These are phyloP conservation scores for Russula virescens DNA, from an alignment of 768 basidiomycete genomes.

Conservation along the genomic window DNA sequence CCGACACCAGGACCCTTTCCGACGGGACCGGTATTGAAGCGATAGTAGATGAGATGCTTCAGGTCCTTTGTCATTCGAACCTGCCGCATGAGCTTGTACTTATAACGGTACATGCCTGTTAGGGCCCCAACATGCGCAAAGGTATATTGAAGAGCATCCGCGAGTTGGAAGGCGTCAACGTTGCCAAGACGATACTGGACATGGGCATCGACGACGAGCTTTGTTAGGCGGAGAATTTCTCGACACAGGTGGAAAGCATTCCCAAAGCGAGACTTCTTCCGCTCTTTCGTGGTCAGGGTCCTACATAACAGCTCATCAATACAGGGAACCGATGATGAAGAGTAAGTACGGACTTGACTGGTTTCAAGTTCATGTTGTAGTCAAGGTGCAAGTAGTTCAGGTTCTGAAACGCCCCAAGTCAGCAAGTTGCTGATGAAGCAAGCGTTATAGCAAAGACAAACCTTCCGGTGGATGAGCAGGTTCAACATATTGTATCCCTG, in stretches of 20 bases:
- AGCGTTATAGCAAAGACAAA: constrained; percentile 28
- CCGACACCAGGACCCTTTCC: constrained; percentile 99
- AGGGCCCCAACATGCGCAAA: constrained; percentile 96
- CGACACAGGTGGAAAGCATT: constrained; percentile 98
- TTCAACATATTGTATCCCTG: constrained; percentile 99
- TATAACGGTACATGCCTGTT: constrained; percentile 99
- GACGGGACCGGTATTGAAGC: constrained; percentile 99
- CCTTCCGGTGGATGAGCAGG: constrained; percentile 96
- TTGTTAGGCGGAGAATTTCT: constrained; percentile 95
- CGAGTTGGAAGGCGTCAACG: constrained; percentile 98
- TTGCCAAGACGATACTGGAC: constrained; percentile 98
- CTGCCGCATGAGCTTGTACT: constrained; percentile 99
- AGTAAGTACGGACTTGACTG: constrained; percentile 59
- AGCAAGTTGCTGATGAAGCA: neutral
- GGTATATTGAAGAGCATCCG: constrained; percentile 96
- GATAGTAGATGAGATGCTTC: constrained; percentile 97
- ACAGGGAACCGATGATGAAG: neutral
- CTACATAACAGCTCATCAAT: constrained; percentile 37
- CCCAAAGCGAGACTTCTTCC: constrained; percentile 99
- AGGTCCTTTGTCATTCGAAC: constrained; percentile 99
- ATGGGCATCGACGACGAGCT: constrained; percentile 97
- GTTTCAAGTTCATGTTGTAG: constrained; percentile 99
- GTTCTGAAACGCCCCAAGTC: constrained; percentile 47
- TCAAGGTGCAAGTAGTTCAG: constrained; percentile 92
- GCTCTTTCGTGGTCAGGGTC: constrained; percentile 97